A percentile compares a stretch with the other conserved stretches of the same genome.
Conservation (phyloP, 2,329 filamentous ascomycete genomes). For the Aciculosporium take region DNA sequence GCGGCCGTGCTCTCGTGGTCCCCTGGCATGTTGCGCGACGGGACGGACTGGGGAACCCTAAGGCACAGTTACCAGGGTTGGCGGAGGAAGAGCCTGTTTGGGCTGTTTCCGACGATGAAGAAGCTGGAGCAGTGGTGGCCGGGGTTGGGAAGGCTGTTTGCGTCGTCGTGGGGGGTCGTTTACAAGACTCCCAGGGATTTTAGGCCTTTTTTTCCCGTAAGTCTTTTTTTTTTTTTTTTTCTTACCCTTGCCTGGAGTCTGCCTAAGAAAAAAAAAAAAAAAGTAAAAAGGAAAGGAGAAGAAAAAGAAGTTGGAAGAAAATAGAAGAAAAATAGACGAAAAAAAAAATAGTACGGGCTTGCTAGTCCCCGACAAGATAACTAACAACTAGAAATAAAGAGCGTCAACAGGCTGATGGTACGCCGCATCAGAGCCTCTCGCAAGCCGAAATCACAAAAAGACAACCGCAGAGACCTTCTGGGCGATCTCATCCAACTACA, state of each 20-base stretch:
- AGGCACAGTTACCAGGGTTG: constrained; percentile 34
- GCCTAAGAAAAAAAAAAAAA: too few relatives aligned
- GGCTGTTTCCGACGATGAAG: constrained; percentile 30
- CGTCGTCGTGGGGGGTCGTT: constrained; percentile 29
- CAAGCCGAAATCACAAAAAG: constrained; percentile 16
- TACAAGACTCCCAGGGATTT: constrained; percentile 30
- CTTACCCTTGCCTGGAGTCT: too few relatives aligned
- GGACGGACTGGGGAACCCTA: constrained; percentile 33
- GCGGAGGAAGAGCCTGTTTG: constrained; percentile 38
- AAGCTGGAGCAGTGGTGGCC: constrained; percentile 25
- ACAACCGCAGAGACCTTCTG: constrained; percentile 26
- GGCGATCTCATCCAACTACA: constrained; percentile 33
- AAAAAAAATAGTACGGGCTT: too few relatives aligned
- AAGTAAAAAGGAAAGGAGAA: too few relatives aligned
- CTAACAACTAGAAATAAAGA: constrained; percentile 12
- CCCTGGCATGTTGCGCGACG: constrained; percentile 28
- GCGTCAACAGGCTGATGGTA: constrained; percentile 19
- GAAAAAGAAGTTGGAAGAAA: too few relatives aligned
- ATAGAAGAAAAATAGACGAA: too few relatives aligned
- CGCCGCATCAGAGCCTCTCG: constrained; percentile 19
- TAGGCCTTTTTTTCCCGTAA: constrained; percentile 34
- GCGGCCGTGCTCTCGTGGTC: constrained; percentile 38
- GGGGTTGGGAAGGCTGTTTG: constrained; percentile 24
- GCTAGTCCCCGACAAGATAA: too few relatives aligned
- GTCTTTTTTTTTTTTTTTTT: too few relatives aligned